Evolutionary conservation across 805 yeast genomes (phyloP), one percentile per base, ranked within the genome.

Genomic region (Candida dajiaensis): DNA sequence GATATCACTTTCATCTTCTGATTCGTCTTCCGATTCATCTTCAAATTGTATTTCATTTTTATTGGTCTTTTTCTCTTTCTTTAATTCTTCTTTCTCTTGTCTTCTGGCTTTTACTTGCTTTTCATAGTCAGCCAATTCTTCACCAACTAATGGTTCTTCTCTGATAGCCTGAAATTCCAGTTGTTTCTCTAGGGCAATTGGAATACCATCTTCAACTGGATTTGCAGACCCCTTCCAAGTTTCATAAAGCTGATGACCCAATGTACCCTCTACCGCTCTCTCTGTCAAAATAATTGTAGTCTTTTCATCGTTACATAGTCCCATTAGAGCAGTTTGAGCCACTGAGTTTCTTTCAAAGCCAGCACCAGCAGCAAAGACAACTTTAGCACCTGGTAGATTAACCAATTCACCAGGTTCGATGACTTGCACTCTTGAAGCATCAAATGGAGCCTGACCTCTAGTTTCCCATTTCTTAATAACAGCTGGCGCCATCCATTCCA

Each of bases 401-500:
- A 66, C 51, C 50, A 88, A 57, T 50, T 85, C 86, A 46, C 70
- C 66, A n/a, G 83, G 71, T 44, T 75, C 70, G 51, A 78, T 66
- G 43, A 81, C 68, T 58, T 83, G 78, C 49, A 82, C 77, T 58
- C 80, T 69, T 23, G 80, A 66, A 39, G 85, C 77, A 54, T 86
- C 95, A 60, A 92, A 90, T 1, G 97, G 96, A 2, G 84, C 76
- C 45, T 76, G 77, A 45, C 82, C 82, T 50, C 78, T 74, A 8
- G 75, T 69, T 58, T 89, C 96, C 92, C 96, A 89, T 40, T 81
- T 85, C 55, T 85, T 84, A 22, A 87, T 77, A n/a, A 89, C 75
- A n/a, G 83, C 75, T 0, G 92, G 78, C 0, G 95, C 81, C 89
- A 94, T 85, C 98, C 98, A 94, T 68, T 94, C 99, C 25, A 92